These are phyloP conservation scores for Croton laevigatus DNA, from an alignment of 441 rosid species.

Conservation along the genomic window DNA sequence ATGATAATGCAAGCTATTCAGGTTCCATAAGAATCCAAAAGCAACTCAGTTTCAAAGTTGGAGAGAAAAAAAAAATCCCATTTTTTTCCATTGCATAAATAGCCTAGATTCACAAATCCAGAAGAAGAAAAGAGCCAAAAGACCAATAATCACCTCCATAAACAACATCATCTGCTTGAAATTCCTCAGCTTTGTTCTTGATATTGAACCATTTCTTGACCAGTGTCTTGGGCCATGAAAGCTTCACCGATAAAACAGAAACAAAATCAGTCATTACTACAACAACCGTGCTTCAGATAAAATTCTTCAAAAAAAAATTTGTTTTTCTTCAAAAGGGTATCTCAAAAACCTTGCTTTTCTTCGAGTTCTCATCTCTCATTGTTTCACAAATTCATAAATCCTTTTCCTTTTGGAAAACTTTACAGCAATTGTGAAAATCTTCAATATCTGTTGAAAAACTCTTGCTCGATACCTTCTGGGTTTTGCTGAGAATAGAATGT, in stretches of 20 bases:
- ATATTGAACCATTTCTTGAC: constrained; percentile 94
- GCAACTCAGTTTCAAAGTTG: constrained; percentile 10
- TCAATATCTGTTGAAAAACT: constrained; percentile 8
- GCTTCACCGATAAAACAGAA: constrained; percentile 42
- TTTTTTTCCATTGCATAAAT: constrained; percentile 16
- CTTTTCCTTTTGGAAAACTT: constrained; percentile 11
- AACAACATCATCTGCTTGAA: constrained; percentile 65
- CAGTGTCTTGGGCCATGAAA: constrained; percentile 95
- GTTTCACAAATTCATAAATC: constrained; percentile 57
- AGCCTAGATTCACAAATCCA: constrained; percentile 20
- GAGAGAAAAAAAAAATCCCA: constrained; percentile 20
- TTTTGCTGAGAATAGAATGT: constrained; percentile 22
- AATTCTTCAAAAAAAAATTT: neutral
- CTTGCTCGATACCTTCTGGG: constrained; percentile 10
- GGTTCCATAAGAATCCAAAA: constrained; percentile 31
- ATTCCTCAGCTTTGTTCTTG: constrained; percentile 85
- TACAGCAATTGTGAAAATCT: constrained; percentile 14
- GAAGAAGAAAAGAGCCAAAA: constrained; percentile 5
- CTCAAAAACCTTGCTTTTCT: constrained; percentile 75
- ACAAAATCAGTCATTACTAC: constrained; percentile 24
- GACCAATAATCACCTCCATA: constrained; percentile 43
- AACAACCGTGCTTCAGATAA: constrained; percentile 20
- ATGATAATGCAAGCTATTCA: constrained; percentile 25
- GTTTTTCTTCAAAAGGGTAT: neutral
- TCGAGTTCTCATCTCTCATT: constrained; percentile 80